A percentile compares a stretch with the other conserved stretches of the same genome.
These are phyloP conservation scores for Termitomyces titanicus DNA, from an alignment of 768 basidiomycete genomes.

Conservation along the genomic window DNA sequence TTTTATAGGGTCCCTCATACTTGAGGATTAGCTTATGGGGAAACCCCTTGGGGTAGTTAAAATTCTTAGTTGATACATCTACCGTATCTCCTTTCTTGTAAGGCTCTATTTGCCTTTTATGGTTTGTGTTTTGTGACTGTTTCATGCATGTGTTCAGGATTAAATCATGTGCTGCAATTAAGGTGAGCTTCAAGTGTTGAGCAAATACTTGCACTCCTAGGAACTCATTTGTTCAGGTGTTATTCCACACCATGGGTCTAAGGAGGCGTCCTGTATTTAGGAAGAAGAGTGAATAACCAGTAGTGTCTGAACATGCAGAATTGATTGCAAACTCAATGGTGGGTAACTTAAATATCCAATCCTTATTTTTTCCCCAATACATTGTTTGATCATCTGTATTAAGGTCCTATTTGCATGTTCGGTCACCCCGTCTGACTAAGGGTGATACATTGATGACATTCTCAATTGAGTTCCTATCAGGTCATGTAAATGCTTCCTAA, in stretches of 20 bases:
- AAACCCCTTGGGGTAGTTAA: not conserved
- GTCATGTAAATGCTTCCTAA: conserved; percentile 30
- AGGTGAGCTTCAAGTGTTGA: too few relatives aligned
- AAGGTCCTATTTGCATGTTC: too few relatives aligned
- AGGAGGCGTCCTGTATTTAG: conserved; percentile 3
- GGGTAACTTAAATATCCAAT: conserved; percentile 1
- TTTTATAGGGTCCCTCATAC: not conserved
- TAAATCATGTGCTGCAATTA: not conserved
- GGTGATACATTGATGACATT: conserved; percentile 11
- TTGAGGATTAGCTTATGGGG: not conserved
- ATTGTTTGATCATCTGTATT: conserved; percentile 29
- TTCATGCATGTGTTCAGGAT: not conserved
- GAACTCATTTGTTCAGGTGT: not conserved
- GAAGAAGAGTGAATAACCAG: too few relatives aligned
- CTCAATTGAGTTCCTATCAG: conserved; percentile 23
- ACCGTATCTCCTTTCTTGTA: not conserved
- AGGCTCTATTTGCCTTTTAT: not conserved
- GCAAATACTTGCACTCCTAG: too few relatives aligned
- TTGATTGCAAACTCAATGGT: not conserved
- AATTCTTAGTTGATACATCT: not conserved
- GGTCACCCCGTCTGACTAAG: too few relatives aligned
- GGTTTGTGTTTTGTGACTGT: not conserved
- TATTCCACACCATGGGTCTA: conserved; percentile 14
- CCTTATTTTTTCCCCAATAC: not conserved
- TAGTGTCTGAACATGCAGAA: too few relatives aligned